Conservation (phyloP, 805 yeast species). For the Candida quercuum region DNA sequence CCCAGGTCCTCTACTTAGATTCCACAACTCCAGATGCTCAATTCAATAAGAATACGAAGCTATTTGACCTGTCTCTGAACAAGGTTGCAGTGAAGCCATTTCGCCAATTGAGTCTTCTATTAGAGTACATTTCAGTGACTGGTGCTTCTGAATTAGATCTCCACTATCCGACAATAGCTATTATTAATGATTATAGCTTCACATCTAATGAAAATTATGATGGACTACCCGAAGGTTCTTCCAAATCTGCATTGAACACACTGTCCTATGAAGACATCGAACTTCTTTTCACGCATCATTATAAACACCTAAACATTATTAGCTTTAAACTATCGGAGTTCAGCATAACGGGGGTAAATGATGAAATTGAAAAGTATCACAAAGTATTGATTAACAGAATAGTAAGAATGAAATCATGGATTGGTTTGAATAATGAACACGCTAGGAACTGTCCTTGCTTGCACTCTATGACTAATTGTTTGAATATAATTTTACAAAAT, state of each 20-base stretch:
- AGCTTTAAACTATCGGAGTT: conserved; percentile 13
- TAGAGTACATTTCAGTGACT: conserved; percentile 13
- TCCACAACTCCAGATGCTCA: conserved; percentile 5
- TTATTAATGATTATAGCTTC: conserved; percentile 15
- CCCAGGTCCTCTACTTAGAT: conserved; percentile 20
- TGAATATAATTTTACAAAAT: conserved; percentile 18
- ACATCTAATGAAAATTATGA: background rate
- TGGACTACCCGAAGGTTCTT: background rate
- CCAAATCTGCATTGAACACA: conserved; percentile 8
- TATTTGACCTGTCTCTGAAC: conserved; percentile 13
- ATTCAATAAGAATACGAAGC: conserved; percentile 7
- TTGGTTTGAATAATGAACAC: conserved; percentile 28
- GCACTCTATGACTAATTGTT: conserved; percentile 31
- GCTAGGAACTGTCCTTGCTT: conserved; percentile 20
- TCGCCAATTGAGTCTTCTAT: conserved; percentile 11
- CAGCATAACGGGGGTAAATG: conserved; percentile 14
- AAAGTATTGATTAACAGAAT: conserved; percentile 24
- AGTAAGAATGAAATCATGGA: conserved; percentile 36
- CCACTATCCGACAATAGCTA: conserved; percentile 20
- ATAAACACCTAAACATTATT: conserved; percentile 20
- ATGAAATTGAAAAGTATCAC: conserved; percentile 16
- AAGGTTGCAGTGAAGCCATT: conserved; percentile 5
- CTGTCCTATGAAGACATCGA: conserved; percentile 9
- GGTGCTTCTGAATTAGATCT: conserved; percentile 24
- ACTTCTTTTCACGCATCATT: conserved; percentile 15